Conservation (phyloP, 352 stramenopile genomes). For the Phytophthora boehmeriae region DNA sequence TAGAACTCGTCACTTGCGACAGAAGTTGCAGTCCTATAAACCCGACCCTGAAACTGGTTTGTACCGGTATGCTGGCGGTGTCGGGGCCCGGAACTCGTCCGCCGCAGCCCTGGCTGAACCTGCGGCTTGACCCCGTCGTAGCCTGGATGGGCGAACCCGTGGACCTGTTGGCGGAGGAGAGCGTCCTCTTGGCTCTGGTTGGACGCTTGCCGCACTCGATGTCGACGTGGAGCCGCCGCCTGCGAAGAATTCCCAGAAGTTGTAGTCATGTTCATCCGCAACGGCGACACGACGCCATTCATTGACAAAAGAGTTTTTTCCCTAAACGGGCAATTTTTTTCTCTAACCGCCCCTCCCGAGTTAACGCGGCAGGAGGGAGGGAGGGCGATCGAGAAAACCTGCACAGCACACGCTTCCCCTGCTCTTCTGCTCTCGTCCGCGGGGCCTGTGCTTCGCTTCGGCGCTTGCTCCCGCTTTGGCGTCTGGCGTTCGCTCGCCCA, state of each 20-base stretch:
- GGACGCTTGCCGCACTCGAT: slow-evolving; percentile 4
- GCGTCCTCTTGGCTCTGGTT: slow-evolving; percentile 26
- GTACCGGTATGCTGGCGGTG: slow-evolving; percentile 12
- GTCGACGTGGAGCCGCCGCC: slow-evolving; percentile 13
- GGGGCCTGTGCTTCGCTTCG: not conserved
- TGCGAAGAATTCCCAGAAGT: slow-evolving; percentile 22
- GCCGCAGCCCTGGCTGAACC: slow-evolving; percentile 7
- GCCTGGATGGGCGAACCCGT: slow-evolving; percentile 28
- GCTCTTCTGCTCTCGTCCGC: not conserved
- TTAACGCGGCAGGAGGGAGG: slow-evolving; percentile 2
- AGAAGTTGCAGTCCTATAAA: not conserved
- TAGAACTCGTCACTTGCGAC: slow-evolving; percentile 20
- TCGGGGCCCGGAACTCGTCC: not conserved
- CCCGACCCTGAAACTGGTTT: slow-evolving; percentile 3
- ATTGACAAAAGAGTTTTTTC: slow-evolving; percentile 11
- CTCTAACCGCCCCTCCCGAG: slow-evolving; percentile 10
- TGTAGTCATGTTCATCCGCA: slow-evolving; percentile 45
- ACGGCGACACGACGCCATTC: slow-evolving; percentile 43
- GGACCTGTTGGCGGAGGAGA: slow-evolving; percentile 40
- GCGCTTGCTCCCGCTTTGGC: slow-evolving; percentile 5
- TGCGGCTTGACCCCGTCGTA: slow-evolving; percentile 25
- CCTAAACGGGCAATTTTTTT: not conserved
- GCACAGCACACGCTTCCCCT: not conserved
- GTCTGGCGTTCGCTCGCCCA: slow-evolving; percentile 1
- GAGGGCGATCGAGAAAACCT: not conserved